A percentile compares a stretch with the other conserved stretches of the same genome.
These are phyloP conservation scores for Parmales sp. DNA, from an alignment of 108 stramenopile genomes.

Conservation along the genomic window DNA sequence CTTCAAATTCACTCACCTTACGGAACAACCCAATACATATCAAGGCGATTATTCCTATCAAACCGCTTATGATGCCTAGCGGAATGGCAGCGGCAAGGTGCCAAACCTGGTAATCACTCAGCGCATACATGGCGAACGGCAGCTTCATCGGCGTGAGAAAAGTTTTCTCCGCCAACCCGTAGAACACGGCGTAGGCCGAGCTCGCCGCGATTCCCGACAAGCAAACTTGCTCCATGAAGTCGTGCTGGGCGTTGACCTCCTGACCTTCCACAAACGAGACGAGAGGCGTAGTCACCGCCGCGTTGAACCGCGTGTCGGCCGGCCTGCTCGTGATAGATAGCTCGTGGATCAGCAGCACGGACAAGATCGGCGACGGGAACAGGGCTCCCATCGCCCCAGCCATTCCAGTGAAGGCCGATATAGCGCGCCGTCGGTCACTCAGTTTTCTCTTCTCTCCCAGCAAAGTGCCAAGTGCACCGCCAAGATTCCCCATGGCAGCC, in stretches of 20 bases:
- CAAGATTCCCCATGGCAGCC: conserved; percentile 10
- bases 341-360: conserved; percentile 20
- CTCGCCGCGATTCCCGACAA: conserved; percentile 11
- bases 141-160: neutral
- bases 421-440: neutral
- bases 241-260: conserved; percentile 7
- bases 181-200: conserved; percentile 13
- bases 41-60: neutral
- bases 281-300: neutral
- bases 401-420: conserved; percentile 14
- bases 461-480: conserved; percentile 6
- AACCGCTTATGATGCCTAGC: neutral
- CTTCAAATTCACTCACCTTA: neutral
- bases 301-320: conserved; percentile 7
- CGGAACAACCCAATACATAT: neutral
- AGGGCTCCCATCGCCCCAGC: conserved; percentile 22
- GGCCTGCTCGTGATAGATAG: conserved; percentile 8
- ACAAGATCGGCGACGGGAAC: conserved; percentile 18
- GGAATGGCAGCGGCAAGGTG: neutral
- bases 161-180: conserved; percentile 1
- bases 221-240: conserved; percentile 21
- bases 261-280: neutral
- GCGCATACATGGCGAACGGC: neutral
- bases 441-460: neutral
- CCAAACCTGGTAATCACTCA: neutral